Evolutionary conservation across 192 early-diverging fungal genomes (phyloP), one percentile per base, ranked within the genome.

Genomic region (Umbelopsis sp.): DNA sequence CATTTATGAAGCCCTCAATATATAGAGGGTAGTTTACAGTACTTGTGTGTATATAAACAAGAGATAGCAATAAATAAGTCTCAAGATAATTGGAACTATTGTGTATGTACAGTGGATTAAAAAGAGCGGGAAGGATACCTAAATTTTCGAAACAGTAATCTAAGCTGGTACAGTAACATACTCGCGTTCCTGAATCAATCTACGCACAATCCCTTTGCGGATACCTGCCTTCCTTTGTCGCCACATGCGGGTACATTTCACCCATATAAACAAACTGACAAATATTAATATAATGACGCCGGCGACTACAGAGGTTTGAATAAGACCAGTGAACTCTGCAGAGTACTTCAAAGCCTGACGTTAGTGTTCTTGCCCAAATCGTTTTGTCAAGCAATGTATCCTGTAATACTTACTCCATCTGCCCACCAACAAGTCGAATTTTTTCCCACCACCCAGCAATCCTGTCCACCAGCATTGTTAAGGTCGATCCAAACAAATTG

Each of bases 101-200:
- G 51, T 70, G 49, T 50, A 53, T 70, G 51, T 53, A 68, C 36
- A 36, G 6, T 43, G 24, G 22, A 11, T 24, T n/a, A 17, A 43
- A 45, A 45, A 22, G 21, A 43, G 16, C 4, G 47, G n/a, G 47
- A 21, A 4, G 47, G 47, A 49, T 9, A 17, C 20, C 4, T 21
- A 17, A 49, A 41, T 0, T 41, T 41, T 41, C 5, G 38, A 41
- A 11, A 11, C 6, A 49, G 47, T 16, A 21, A 21, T 49, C 24
- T 68, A 72, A 62, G 72, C 77, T 21, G 77, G 77, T 8, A 74
- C 68, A 20, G 77, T 78, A 14, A 74, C 69, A 62, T 74, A 78
- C 50, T 78, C 77, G n/a, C 69, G 43, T 56, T 65, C 71, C 17
- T 44, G 29, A n/a, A 78, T 20, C 68, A 73, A 53, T 16, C 26